Base-by-base conservation (phyloP, 208 protist species). In the Trypanosoma caninum region DNA sequence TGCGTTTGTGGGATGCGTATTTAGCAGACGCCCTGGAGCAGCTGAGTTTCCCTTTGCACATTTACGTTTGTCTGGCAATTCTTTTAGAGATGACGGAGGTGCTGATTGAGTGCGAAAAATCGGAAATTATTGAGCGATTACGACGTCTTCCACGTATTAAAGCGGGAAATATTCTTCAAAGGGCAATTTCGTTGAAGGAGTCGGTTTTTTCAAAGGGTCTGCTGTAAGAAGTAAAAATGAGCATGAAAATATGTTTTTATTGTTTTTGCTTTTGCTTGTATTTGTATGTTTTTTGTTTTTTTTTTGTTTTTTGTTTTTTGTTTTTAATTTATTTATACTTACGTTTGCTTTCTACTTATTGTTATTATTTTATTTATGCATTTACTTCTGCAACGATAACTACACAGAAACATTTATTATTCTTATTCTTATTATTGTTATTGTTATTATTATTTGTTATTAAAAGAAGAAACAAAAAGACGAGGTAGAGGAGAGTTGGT, bases 1-100 rank as follows among this genome's bases (percentile, higher is more conserved):
- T 89, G 37, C 76, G 76, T 1, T 56, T 95, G 38, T 93, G 84
- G 85, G 89, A 95, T 59, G 69, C 57, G 45, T 93, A 95, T 40
- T 57, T 95, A 6, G 78, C 84, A 6, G 89, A 91, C 58, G 58
- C 69, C 3, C 60, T 66, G 47, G 72, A 75, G 41, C 41, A 76
- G 37, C 60, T 78, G 27, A 69, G 76, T 54, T 78, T 90, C 56
- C 77, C 70, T 5, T 78, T 92, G 40, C 89, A 95, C 55, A 71
- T 77, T 3, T 95, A 84, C 52, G 81, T 91, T 10, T 89, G 80
- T 46, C 67, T 95, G 28, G 84, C 89, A 8, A 74, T 89, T 22
- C 69, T 95, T 9, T 65, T 71, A 2, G 74, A 87, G 50, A 75
- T 95, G 70, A 92, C 85, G 23, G 84, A 93, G 61, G 76, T 88